Conservation (phyloP, 371 early-diverging fungal genomes). For the Mortierella sp. region DNA sequence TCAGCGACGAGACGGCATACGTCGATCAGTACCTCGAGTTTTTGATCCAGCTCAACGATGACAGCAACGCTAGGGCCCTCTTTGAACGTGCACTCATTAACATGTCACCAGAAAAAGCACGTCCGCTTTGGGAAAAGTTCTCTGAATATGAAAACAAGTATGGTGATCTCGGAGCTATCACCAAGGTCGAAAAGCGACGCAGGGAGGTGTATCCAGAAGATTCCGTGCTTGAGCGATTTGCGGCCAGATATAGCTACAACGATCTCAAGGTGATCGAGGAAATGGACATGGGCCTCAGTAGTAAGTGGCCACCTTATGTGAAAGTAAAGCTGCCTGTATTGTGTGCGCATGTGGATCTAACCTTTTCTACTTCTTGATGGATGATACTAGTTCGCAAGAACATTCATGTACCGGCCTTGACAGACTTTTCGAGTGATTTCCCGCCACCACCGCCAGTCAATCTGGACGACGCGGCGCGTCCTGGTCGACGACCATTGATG, state of each 20-base stretch:
- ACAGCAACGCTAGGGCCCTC: conserved; percentile 90
- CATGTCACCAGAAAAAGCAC: conserved; percentile 78
- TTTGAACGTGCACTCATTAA: conserved; percentile 85
- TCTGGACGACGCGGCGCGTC: conserved; percentile 42
- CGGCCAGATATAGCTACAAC: conserved; percentile 73
- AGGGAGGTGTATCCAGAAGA: conserved; percentile 75
- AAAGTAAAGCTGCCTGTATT: too few species aligned
- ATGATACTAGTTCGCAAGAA: conserved; percentile 46
- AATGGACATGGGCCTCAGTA: conserved; percentile 62
- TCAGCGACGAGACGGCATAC: conserved; percentile 78
- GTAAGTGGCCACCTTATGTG: conserved; percentile 38
- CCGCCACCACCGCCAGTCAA: conserved; percentile 48
- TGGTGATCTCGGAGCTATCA: conserved; percentile 82
- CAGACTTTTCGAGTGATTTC: conserved; percentile 52
- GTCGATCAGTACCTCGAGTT: conserved; percentile 86
- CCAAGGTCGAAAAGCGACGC: conserved; percentile 80
- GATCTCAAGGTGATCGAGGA: conserved; percentile 69
- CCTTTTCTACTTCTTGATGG: neutral
- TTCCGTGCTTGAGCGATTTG: conserved; percentile 62
- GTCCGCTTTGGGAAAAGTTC: conserved; percentile 82
- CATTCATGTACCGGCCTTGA: conserved; percentile 47
- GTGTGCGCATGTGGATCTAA: neutral
- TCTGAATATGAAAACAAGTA: conserved; percentile 87
- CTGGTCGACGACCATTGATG: conserved; percentile 60
- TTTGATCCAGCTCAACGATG: conserved; percentile 89